Percentiles rank a stretch among this genome's conserved stretches.
Conservation (phyloP, 1,139 yeast genomes). For the Yamadazyma blattariae region DNA sequence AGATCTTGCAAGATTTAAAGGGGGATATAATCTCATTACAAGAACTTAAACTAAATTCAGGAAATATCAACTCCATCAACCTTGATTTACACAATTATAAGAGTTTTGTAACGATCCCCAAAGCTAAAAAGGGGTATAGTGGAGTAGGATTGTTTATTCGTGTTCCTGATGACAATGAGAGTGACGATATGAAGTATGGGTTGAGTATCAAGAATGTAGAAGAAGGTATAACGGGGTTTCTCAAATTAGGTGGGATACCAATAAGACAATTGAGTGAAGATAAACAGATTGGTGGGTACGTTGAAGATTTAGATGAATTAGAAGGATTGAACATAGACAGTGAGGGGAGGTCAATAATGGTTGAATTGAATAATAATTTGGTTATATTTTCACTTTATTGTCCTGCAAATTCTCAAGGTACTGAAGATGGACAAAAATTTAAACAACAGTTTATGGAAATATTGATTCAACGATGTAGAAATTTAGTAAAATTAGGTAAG, state of each 20-base stretch:
- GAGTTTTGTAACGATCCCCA: constrained; percentile 70
- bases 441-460: constrained; percentile 56
- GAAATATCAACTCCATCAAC: constrained; percentile 37
- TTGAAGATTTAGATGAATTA: constrained; percentile 29
- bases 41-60: constrained; percentile 70
- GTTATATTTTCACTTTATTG: constrained; percentile 81
- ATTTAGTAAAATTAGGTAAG: constrained; percentile 53
- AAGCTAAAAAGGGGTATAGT: constrained; percentile 71
- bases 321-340: constrained; percentile 55
- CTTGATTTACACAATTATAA: constrained; percentile 55
- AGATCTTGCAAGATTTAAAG: constrained; percentile 51
- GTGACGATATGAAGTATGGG: constrained; percentile 27
- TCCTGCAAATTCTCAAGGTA: constrained; percentile 79
- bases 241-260: constrained; percentile 20
- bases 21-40: constrained; percentile 83
- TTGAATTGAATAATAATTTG: constrained; percentile 64
- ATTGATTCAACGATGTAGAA: constrained; percentile 58
- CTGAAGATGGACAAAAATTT: constrained; percentile 68
- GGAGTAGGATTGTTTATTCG: constrained; percentile 89
- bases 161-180: constrained; percentile 40
- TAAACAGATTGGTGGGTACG: constrained; percentile 73
- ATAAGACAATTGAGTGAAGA: constrained; percentile 22
- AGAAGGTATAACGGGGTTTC: constrained; percentile 83
- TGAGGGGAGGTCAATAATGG: constrained; percentile 80
- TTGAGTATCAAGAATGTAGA: constrained; percentile 70